Base-by-base conservation (phyloP, 805 yeast species). In the Spathaspora hagerdaliae region DNA sequence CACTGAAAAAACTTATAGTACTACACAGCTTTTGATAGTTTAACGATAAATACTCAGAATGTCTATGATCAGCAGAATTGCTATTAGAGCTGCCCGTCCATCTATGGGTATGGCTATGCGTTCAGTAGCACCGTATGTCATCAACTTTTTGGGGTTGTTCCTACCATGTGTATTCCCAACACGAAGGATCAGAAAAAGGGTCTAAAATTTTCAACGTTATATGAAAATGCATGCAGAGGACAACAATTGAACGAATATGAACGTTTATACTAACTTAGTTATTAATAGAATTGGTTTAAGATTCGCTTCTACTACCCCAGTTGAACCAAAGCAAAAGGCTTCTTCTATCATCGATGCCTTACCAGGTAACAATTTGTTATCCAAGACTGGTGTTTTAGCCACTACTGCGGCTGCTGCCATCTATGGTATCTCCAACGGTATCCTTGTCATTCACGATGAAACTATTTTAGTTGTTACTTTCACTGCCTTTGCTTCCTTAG, bases 331-430 rank as follows among this genome's bases (percentile, higher is more conserved):
- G 77, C 78, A 84, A 58, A 88, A 88, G 79, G 99, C 99, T 48
- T 71, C 80, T 63, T 82, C 96, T 43, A 82, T 92, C 70, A 82
- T 92, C 60, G 91, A 87, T 63, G 88, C 97, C 52, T 74, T 94
- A 57, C 99, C 99, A 69, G 97, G 97, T 67, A 85, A 81, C 82
- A 81, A 82, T 61, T 75, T 81, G 58, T 69, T 92, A 57, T 81
- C 97, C 56, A 94, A 94, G 82, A 89, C 97, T 51, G 97, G 97
- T 64, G 79, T 91, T 63, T 77, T 94, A 62, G 97, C 97, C 61
- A 91, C 99, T 44, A 81, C 92, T 51, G 82, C 96, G 50, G 97
- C 97, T 51, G 98, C 96, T 47, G 83, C 96, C 50, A 69, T 92
- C 57, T 94, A 90, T 74, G 97, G 96, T 55, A 84, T 94, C 65